Conservation (phyloP, 2,329 filamentous ascomycete species). For the Dactylonectria estremocensis region DNA sequence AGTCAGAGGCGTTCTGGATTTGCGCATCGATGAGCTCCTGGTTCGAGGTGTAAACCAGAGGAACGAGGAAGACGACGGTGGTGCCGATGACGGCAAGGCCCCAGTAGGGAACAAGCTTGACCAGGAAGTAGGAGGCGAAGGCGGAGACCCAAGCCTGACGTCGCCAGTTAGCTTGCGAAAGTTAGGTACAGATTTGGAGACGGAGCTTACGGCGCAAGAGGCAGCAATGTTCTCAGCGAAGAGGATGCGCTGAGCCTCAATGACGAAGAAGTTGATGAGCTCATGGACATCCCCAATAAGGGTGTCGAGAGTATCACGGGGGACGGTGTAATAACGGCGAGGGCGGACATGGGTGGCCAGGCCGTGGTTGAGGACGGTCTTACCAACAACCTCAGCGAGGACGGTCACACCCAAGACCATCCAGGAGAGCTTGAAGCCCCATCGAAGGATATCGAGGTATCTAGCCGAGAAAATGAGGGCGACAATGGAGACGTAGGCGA, state of each 20-base stretch:
- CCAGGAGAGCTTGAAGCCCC: constrained; percentile 76
- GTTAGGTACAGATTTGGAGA: constrained; percentile 18
- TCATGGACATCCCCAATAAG: constrained; percentile 77
- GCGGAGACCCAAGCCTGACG: constrained; percentile 70
- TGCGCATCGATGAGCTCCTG: constrained; percentile 79
- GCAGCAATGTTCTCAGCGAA: constrained; percentile 77
- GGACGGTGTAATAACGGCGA: constrained; percentile 77
- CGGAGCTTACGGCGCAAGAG: constrained; percentile 70
- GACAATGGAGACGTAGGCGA: constrained; percentile 74
- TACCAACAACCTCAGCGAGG: constrained; percentile 73
- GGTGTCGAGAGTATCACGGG: constrained; percentile 73
- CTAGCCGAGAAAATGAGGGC: constrained; percentile 73
- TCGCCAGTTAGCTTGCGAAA: constrained; percentile 35
- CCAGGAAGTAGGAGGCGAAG: constrained; percentile 77
- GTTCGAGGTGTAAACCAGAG: constrained; percentile 77
- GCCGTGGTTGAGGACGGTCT: constrained; percentile 73
- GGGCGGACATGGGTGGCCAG: constrained; percentile 77
- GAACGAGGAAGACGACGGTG: constrained; percentile 72
- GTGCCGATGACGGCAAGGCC: constrained; percentile 74
- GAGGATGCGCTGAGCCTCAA: constrained; percentile 78
- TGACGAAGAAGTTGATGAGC: constrained; percentile 80
- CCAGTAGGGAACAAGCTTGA: constrained; percentile 81
- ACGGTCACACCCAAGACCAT: constrained; percentile 74
- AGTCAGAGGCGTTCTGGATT: constrained; percentile 69
- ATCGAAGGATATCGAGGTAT: constrained; percentile 78